Conservation (phyloP, 1,284 basidiomycete species). For the Flammula alnicola region DNA sequence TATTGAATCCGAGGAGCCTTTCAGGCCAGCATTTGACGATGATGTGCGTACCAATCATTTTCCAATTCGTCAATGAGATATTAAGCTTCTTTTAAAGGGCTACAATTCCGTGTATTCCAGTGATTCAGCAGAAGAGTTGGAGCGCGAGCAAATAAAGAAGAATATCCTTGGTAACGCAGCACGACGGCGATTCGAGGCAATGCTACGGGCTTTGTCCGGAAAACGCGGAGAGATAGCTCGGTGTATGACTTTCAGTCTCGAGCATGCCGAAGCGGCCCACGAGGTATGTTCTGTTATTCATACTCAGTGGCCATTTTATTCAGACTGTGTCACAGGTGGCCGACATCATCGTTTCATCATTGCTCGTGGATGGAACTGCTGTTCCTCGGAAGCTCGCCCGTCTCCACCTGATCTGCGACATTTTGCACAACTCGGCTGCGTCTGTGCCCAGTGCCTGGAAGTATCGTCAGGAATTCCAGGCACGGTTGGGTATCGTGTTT, state of each 20-base stretch:
- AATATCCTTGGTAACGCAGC: slow-evolving; percentile 78
- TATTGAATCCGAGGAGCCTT: slow-evolving; percentile 64
- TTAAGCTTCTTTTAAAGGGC: slow-evolving; percentile 55
- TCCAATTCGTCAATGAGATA: slow-evolving; percentile 6
- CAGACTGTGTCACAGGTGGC: slow-evolving; percentile 63
- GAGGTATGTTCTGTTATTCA: slow-evolving; percentile 58
- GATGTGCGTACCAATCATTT: slow-evolving; percentile 77
- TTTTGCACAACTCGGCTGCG: slow-evolving; percentile 94
- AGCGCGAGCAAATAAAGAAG: slow-evolving; percentile 79
- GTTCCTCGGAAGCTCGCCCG: slow-evolving; percentile 96
- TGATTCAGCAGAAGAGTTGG: slow-evolving; percentile 93
- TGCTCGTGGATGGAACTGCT: slow-evolving; percentile 86
- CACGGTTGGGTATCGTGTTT: slow-evolving; percentile 85
- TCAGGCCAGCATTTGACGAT: slow-evolving; percentile 81
- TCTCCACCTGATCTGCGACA: slow-evolving; percentile 94
- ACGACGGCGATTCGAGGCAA: slow-evolving; percentile 82
- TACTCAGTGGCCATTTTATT: slow-evolving; percentile 8
- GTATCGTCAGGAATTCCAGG: slow-evolving; percentile 91
- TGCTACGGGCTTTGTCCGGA: slow-evolving; percentile 87
- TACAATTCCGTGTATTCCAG: slow-evolving; percentile 93
- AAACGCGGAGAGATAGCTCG: slow-evolving; percentile 90
- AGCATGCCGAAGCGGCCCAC: slow-evolving; percentile 91
- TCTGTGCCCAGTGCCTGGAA: slow-evolving; percentile 91
- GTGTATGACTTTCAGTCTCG: slow-evolving; percentile 94
- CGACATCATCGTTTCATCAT: slow-evolving; percentile 84